Evolutionary conservation across 2,329 filamentous ascomycete genomes (phyloP), one percentile per base, ranked within the genome.

Genomic region (Penicillium sp.): DNA sequence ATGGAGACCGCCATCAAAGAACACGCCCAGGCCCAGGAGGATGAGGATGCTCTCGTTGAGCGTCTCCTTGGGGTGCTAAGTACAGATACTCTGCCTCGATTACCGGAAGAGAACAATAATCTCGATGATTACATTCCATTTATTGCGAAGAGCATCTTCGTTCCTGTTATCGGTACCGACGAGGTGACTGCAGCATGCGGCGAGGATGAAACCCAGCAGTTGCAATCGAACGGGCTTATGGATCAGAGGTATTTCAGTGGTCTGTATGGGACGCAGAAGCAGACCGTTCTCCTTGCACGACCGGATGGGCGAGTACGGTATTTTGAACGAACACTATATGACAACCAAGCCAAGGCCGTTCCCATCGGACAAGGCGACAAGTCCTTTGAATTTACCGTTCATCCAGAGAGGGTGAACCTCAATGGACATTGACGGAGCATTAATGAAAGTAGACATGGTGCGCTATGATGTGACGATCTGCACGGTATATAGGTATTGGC

Each of bases 211-310:
- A 27, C 33, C 14, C 55, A 56, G 18, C 38, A 58, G n/a, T 39
- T 43, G 16, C 51, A 33, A 20, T 48, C 51, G 7, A 53, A 63
- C 13, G 44, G 64, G 63, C 57, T 69, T 58, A 49, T 63, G 27
- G 61, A 63, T 24, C 56, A 58, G 33, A 61, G 58, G 25, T 70
- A 79, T 63, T 56, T 69, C 44, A 74, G 71, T 50, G 81, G 80
- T 0, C 69, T 78, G 7, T 87, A 87, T 63, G 84, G 84, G 0
- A 87, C 84, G 2, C 81, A 85, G 63, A 84, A 83, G 67, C 83
- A 87, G 64, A 84, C 81, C 1, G 70, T 87, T 7, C 72, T 87
- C 2, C 67, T 87, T 13, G 81, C 85, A 18, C 73, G 79, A 59
- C 69, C 70, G 27, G 62, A 77, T n/a, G 82, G 82, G 2, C 75